Base-by-base conservation (phyloP, 495 filamentous ascomycete species). In the Daldinia concentrica region DNA sequence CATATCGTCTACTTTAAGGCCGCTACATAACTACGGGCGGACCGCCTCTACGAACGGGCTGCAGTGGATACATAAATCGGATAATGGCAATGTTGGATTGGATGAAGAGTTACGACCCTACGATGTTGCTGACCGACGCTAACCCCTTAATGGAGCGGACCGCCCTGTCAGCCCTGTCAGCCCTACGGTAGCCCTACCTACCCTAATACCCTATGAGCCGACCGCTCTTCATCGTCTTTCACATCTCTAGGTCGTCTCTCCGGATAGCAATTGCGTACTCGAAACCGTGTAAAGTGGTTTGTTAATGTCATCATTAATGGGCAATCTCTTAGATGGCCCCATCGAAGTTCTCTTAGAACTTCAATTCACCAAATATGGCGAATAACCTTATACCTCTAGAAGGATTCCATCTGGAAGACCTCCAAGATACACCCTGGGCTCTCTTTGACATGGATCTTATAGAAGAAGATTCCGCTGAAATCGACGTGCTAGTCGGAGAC, bases 151-250 rank as follows among this genome's bases (percentile, higher is more conserved):
- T 50, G 60, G 64, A 64, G 54, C 17, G 70, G 70, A 27, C 64
- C 70, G 64, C 68, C 58, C 26, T 36, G 27, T 66, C 70, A 75
- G 69, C 73, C 73, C 73, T 75, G 29, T 36, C 30, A 72, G 69
- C 72, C 72, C 69, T 75, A 68, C 26, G 34, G 39, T 22, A 43
- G 37, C 62, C 58, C 64, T 59, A 52, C 64, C 30, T 71, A 64
- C 58, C 58, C 52, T 59, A 56, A 12, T n/a, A 17, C 60, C 55
- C 32, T 65, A 57, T 39, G 58, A 24, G 24, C 51, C 66, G 62
- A 62, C 66, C 58, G 56, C 66, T 59, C 32, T 69, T 70, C 66
- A 19, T 57, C 55, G 41, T 62, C 22, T 55, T 55, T 32, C 37
- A 54, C 55, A 34, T 43, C 50, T 22, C 32, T 54, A 62, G 14